Conservation (phyloP, 192 early-diverging fungal genomes). For the Rhizophagus sp. region DNA sequence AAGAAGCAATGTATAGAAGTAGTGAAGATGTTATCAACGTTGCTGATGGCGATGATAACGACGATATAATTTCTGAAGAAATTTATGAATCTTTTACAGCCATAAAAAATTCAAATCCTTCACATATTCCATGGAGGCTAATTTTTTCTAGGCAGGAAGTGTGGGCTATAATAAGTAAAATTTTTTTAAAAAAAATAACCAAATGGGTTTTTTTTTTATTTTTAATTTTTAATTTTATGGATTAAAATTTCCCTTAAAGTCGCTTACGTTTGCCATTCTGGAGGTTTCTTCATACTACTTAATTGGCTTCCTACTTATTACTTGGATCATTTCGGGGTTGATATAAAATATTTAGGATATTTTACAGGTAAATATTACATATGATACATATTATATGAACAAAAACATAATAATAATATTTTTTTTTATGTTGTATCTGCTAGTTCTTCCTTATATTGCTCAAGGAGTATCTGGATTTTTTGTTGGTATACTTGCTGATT, state of each 20-base stretch:
- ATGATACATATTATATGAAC: background rate
- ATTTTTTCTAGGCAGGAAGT: slow-evolving; percentile 15
- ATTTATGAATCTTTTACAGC: background rate
- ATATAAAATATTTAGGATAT: slow-evolving; percentile 42
- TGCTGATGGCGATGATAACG: background rate
- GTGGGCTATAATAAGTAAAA: background rate
- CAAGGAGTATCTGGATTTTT: slow-evolving; percentile 36
- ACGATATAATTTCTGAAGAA: background rate
- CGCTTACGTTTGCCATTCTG: slow-evolving; percentile 33
- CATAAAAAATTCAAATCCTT: background rate
- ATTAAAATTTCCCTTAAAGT: background rate
- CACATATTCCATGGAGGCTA: slow-evolving; percentile 14
- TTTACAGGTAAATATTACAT: slow-evolving; percentile 33
- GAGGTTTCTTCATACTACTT: slow-evolving; percentile 41
- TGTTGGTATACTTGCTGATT: slow-evolving; percentile 39
- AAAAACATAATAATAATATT: background rate
- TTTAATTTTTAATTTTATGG: no score
- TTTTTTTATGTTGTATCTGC: background rate
- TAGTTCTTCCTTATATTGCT: slow-evolving; percentile 37
- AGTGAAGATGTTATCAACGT: background rate
- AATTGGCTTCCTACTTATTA: slow-evolving; percentile 45
- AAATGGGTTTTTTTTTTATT: no score
- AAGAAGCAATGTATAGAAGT: background rate
- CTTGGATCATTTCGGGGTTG: slow-evolving; percentile 39
- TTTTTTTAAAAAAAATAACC: no score